phyloP scores from a whole-genome alignment of 352 stramenopile genomes.

The Blastocystis sp. region DNA sequence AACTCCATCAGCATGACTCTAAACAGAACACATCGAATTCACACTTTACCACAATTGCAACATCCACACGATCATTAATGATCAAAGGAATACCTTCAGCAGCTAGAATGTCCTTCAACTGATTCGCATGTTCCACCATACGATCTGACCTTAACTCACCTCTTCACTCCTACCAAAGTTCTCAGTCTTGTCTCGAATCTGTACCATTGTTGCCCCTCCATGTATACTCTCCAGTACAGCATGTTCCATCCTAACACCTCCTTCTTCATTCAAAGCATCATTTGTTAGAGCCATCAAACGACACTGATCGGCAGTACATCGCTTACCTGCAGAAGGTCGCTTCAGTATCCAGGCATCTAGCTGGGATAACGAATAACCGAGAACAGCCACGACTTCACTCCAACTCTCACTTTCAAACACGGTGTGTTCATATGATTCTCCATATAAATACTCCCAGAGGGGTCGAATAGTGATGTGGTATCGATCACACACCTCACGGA shows the following conservation, averaged over 20 bases:
- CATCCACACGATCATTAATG: conserved; percentile 61
- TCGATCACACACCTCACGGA: not conserved
- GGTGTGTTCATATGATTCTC: not conserved
- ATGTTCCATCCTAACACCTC: conserved; percentile 34
- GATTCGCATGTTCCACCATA: conserved; percentile 40
- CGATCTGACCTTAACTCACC: not conserved
- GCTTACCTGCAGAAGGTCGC: too few relatives aligned
- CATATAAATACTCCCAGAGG: not conserved
- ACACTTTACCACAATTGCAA: conserved; percentile 45
- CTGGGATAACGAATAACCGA: not conserved
- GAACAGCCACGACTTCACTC: conserved; percentile 22
- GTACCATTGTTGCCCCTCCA: conserved; percentile 54
- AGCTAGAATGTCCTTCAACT: conserved; percentile 29
- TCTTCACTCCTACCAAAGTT: conserved; percentile 19
- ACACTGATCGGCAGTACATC: conserved; percentile 1
- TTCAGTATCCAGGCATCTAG: not conserved
- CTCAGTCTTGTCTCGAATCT: conserved; percentile 60
- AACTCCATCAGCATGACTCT: conserved; percentile 54
- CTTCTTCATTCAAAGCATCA: conserved; percentile 48
- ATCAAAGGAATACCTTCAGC: conserved; percentile 45
- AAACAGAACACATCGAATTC: not conserved
- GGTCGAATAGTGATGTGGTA: not conserved
- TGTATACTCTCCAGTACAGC: conserved; percentile 7
- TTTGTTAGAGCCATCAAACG: conserved; percentile 59
- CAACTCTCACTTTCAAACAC: not conserved